Evolutionary conservation across 495 filamentous ascomycete species (phyloP).

Genomic region (Hypoxylon crocopeplum): DNA sequence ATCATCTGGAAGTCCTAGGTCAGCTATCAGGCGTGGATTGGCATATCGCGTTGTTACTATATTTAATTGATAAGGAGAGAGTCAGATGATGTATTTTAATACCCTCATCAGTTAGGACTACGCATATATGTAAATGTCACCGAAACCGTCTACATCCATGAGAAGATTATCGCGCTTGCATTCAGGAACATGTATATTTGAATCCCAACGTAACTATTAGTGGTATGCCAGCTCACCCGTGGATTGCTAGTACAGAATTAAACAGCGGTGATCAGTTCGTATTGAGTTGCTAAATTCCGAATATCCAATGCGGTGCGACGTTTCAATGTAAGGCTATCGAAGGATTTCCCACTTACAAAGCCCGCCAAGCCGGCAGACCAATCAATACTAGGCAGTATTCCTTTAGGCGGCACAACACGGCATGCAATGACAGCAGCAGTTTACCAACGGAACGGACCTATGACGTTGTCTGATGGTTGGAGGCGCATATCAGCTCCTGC

Average conservation of each 20-base stretch:
- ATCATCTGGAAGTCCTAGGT: background rate
- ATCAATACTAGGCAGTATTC: slow-evolving; percentile 6
- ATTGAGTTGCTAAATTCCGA: slow-evolving; percentile 4
- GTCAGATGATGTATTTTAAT: no score
- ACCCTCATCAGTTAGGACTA: no score
- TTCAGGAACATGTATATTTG: no score
- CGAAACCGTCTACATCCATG: no score
- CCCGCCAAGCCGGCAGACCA: slow-evolving; percentile 10
- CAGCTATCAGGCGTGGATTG: slow-evolving; percentile 1
- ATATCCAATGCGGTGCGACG: slow-evolving; percentile 29
- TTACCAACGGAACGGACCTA: slow-evolving; percentile 26
- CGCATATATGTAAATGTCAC: no score
- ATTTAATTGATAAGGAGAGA: no score
- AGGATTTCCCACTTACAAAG: background rate
- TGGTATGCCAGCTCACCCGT: no score
- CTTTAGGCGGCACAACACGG: background rate
- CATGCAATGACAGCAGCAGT: background rate
- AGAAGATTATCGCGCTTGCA: no score
- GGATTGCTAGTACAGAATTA: background rate
- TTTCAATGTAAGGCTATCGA: slow-evolving; percentile 15
- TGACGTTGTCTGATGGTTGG: slow-evolving; percentile 24
- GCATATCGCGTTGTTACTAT: background rate
- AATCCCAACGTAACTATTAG: no score
- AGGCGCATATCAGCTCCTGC: slow-evolving; percentile 24
- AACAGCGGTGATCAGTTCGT: slow-evolving; percentile 28